A percentile compares a stretch with the other conserved stretches of the same genome.
Conservation (phyloP, 495 filamentous ascomycete genomes). For the Hyphodiscus hymeniophilus region DNA sequence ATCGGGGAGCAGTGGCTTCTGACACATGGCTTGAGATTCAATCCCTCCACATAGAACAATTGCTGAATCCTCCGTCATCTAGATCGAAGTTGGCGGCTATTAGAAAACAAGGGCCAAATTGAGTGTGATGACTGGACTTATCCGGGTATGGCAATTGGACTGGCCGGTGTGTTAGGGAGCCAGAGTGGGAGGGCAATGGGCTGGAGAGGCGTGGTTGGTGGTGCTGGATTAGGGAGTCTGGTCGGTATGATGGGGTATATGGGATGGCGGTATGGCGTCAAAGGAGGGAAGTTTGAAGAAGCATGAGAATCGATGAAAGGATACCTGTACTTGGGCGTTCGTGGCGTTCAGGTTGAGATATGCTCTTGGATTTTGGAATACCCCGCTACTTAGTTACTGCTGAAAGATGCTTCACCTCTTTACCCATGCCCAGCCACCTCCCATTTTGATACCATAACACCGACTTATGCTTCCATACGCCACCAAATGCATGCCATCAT, state of each 20-base stretch:
- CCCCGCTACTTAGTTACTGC: neutral
- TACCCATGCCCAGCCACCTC: too few species aligned
- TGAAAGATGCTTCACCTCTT: too few species aligned
- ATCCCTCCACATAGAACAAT: too few species aligned
- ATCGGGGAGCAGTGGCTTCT: too few species aligned
- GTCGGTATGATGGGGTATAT: constrained; percentile 30
- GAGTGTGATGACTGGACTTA: constrained; percentile 40
- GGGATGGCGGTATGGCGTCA: constrained; percentile 29
- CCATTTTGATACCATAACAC: constrained; percentile 3
- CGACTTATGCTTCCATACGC: constrained; percentile 3
- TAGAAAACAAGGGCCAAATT: constrained; percentile 45
- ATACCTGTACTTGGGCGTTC: too few species aligned
- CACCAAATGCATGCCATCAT: constrained; percentile 11
- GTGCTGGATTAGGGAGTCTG: constrained; percentile 33
- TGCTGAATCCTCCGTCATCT: too few species aligned
- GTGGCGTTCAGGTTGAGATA: neutral
- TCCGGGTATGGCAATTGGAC: constrained; percentile 27
- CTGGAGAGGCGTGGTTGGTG: constrained; percentile 29
- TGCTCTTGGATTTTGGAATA: constrained; percentile 1
- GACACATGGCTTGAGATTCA: too few species aligned
- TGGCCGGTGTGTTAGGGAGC: constrained; percentile 26
- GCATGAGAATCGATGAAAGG: too few species aligned
- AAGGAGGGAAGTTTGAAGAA: constrained; percentile 24
- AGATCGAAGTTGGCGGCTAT: constrained; percentile 50
- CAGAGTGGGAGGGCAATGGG: constrained; percentile 15